phyloP scores from a whole-genome alignment of 202 grass and related monocot genomes.

The Panicum hallii region DNA sequence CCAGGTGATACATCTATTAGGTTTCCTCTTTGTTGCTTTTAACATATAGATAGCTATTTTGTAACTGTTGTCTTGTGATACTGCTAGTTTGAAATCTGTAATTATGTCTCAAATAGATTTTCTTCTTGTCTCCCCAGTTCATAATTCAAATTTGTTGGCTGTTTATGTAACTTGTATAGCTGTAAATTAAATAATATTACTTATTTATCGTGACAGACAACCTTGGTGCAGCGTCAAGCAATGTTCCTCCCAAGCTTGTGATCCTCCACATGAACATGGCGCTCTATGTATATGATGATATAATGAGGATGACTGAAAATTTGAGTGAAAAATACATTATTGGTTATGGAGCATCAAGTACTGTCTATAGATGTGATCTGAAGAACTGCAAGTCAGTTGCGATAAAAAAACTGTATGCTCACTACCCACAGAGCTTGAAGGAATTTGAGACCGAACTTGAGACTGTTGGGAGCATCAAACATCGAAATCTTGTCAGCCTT shows the following conservation, averaged over 20 bases:
- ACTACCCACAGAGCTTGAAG: slow-evolving; percentile 70
- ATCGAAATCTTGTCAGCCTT: slow-evolving; percentile 76
- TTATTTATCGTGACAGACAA: slow-evolving; percentile 41
- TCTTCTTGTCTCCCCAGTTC: background rate
- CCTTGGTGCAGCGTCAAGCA: slow-evolving; percentile 47
- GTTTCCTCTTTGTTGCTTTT: background rate
- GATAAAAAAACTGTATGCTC: slow-evolving; percentile 73
- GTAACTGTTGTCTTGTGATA: background rate
- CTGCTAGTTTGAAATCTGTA: slow-evolving; percentile 7
- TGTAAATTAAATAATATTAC: slow-evolving; percentile 29
- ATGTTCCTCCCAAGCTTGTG: slow-evolving; percentile 71
- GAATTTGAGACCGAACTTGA: slow-evolving; percentile 85
- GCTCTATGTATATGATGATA: slow-evolving; percentile 83
- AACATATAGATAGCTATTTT: slow-evolving; percentile 30
- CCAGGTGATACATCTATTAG: slow-evolving; percentile 52
- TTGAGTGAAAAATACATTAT: slow-evolving; percentile 92
- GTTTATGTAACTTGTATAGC: background rate
- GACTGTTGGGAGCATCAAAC: slow-evolving; percentile 84
- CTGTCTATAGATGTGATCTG: slow-evolving; percentile 74
- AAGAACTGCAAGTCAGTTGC: slow-evolving; percentile 79
- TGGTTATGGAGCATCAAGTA: slow-evolving; percentile 83
- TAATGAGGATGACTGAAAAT: slow-evolving; percentile 89
- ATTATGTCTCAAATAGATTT: slow-evolving; percentile 7
- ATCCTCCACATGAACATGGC: slow-evolving; percentile 94
- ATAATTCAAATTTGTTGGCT: slow-evolving; percentile 5